Percentiles rank a stretch among this genome's conserved stretches.
Evolutionary conservation across 352 stramenopile species (phyloP).

Genomic region (Elongisporangium prolatum): DNA sequence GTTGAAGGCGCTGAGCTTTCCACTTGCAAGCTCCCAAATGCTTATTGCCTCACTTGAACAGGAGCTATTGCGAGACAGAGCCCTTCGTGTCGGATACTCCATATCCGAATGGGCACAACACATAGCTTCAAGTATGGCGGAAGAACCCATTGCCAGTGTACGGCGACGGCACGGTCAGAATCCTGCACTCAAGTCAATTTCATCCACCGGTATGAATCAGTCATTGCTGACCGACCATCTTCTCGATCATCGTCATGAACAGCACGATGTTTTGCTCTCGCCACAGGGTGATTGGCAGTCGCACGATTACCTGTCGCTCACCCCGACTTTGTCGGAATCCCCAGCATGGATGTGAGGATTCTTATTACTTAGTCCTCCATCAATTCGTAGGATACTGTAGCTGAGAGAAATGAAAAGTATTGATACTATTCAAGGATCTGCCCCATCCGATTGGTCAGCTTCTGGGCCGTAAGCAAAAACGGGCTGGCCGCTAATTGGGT

Average conservation of each 20-base stretch:
- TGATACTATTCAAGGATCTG: neutral
- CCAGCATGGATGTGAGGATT: neutral
- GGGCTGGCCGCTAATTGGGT: neutral
- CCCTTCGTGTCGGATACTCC: neutral
- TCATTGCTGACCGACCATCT: neutral
- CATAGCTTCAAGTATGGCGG: neutral
- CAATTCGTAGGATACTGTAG: neutral
- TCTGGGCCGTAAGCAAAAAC: neutral
- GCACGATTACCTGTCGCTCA: neutral
- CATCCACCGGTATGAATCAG: neutral
- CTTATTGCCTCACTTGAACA: slow-evolving; percentile 9
- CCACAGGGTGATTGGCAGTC: neutral
- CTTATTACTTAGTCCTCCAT: neutral
- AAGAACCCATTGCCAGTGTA: neutral
- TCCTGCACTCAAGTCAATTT: neutral
- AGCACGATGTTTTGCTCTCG: neutral
- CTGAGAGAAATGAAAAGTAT: neutral
- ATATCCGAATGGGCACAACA: neutral
- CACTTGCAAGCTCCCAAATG: slow-evolving; percentile 22
- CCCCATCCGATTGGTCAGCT: no score
- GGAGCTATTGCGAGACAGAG: neutral
- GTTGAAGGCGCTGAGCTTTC: slow-evolving; percentile 38
- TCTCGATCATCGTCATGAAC: neutral
- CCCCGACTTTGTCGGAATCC: neutral
- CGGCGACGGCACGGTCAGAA: neutral